Evolutionary conservation across 2,329 filamentous ascomycete species (phyloP), one percentile per base, ranked within the genome.

Genomic region (Aspergillus tanneri): DNA sequence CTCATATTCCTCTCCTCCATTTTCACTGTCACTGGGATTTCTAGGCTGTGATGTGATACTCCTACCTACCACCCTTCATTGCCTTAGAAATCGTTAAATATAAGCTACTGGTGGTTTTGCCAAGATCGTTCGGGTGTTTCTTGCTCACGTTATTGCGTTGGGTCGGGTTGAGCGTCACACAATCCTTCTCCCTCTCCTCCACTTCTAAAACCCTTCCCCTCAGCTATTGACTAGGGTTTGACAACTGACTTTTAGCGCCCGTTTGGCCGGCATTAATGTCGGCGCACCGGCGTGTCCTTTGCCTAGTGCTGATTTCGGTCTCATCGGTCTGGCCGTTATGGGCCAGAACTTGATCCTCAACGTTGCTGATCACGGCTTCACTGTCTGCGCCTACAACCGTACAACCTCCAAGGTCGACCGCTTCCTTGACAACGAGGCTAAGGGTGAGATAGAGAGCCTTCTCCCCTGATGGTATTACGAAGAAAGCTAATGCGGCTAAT

Each of bases 341-440:
- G 77, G 77, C 73, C 86, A 91, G 80, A 93, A 92, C 79, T 78
- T 93, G 76, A 91, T 93, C 73, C 76, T 93, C 69, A 93, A 93
- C 76, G 88, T 86, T 78, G 88, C 88, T 65, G 88, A 93, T 74
- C 84, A 92, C 67, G 87, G 91, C 69, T 97, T 95, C 84, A 97
- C 90, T 72, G 89, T 99, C 69, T 88, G 92, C 76, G 93, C 92
- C 64, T 99, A 88, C 85, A 99, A 99, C 87, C 88, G 93, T 76
- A 99, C 93, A 65, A 89, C 96, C 64, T 84, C 90, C 77, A 99
- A 99, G 85, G 93, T 99, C 75, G 91, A 97, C 80, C 82, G 82
- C 64, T 96, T 96, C 84, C 78, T 96, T 62, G 86, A 80, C 60
- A 92, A 96, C 77, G 88, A 92, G 78, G 88, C 88, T 72, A 90